Conservation (phyloP, 257 asterid species). For the Cordia subcordata region DNA sequence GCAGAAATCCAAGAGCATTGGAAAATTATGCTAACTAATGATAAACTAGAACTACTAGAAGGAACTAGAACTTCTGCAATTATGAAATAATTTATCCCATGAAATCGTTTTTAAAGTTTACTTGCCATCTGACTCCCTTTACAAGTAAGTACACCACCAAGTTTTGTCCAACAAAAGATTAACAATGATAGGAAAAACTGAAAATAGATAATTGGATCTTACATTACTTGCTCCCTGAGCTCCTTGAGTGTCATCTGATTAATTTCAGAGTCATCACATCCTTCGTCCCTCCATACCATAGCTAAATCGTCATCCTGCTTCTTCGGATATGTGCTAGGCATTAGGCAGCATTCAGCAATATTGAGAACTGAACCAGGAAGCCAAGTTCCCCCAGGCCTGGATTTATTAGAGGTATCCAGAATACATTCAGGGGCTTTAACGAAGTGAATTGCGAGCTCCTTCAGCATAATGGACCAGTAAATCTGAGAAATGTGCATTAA, state of each 20-base stretch:
- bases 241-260: slow-evolving; percentile 50
- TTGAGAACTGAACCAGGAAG: slow-evolving; percentile 76
- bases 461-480: slow-evolving; percentile 66
- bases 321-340: slow-evolving; percentile 36
- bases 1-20: too few relatives aligned
- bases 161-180: too few relatives aligned
- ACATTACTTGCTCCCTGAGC: slow-evolving; percentile 92
- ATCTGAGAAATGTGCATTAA: slow-evolving; percentile 29
- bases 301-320: slow-evolving; percentile 62
- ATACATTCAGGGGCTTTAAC: slow-evolving; percentile 50
- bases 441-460: slow-evolving; percentile 59
- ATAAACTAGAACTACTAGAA: too few relatives aligned
- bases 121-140: too few relatives aligned
- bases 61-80: too few relatives aligned
- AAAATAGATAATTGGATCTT: slow-evolving; percentile 29
- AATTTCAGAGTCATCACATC: slow-evolving; percentile 43
- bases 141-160: too few relatives aligned
- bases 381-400: slow-evolving; percentile 76
- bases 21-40: too few relatives aligned
- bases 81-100: too few relatives aligned
- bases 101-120: too few relatives aligned
- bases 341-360: slow-evolving; percentile 83
- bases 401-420: slow-evolving; percentile 60
- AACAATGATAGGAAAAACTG: not conserved
- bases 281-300: slow-evolving; percentile 83